Conservation (phyloP, 495 filamentous ascomycete genomes). For the Aspergillus saccharolyticus region DNA sequence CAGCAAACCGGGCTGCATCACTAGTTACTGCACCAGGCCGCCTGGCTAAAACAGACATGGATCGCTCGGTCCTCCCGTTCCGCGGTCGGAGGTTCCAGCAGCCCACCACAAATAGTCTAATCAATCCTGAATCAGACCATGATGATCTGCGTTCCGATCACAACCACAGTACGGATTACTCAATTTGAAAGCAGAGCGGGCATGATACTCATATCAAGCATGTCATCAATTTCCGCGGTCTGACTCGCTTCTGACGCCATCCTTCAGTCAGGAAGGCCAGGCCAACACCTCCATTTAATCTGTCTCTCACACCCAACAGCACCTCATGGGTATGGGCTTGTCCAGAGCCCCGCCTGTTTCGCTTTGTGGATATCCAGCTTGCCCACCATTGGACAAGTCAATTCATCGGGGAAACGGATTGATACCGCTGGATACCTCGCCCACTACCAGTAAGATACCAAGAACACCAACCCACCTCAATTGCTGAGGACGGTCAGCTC, state of each 20-base stretch:
- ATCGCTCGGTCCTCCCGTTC: conserved; percentile 10
- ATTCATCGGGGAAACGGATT: conserved; percentile 1
- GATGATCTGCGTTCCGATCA: not conserved
- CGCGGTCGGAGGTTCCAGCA: conserved; percentile 13
- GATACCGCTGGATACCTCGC: conserved; percentile 5
- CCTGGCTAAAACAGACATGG: conserved; percentile 5
- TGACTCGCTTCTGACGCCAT: not conserved
- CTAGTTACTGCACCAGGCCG: conserved; percentile 3
- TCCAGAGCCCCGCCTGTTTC: conserved; percentile 8
- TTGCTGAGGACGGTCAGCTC: not conserved
- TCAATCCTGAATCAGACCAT: conserved; percentile 33
- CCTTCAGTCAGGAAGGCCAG: not conserved
- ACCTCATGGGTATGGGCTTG: conserved; percentile 2
- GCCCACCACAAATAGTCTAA: conserved; percentile 25
- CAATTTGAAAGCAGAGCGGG: not conserved
- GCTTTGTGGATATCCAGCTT: conserved; percentile 8
- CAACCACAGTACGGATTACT: not conserved
- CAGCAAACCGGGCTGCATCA: not conserved
- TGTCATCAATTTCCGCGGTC: not conserved
- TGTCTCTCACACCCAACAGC: conserved; percentile 10
- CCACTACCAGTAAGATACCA: not conserved
- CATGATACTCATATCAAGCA: not conserved
- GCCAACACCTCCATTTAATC: conserved; percentile 3
- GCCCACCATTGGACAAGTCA: conserved; percentile 13
- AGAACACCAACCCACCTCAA: not conserved